Conservation (phyloP, 2,329 filamentous ascomycete species). For the Raffaelea deltoideospora region DNA sequence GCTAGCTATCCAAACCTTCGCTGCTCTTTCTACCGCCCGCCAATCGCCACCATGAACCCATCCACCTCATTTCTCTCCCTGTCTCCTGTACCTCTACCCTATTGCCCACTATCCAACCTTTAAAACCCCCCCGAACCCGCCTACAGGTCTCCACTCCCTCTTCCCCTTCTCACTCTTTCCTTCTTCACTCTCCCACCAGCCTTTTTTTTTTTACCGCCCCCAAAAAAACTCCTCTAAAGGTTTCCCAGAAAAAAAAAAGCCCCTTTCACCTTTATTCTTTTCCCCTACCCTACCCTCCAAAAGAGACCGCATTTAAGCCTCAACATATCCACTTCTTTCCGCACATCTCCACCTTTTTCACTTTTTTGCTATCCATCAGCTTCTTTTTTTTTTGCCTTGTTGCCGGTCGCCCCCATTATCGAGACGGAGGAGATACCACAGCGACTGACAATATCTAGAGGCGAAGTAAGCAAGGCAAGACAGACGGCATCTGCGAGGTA, state of each 20-base stretch:
- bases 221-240: slow-evolving; percentile 3
- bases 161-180: slow-evolving; percentile 7
- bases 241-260: slow-evolving; percentile 5
- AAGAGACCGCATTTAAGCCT: slow-evolving; percentile 11
- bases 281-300: slow-evolving; percentile 10
- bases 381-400: no score
- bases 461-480: no score
- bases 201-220: slow-evolving; percentile 3
- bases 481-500: no score
- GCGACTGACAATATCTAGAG: no score
- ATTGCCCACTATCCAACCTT: slow-evolving; percentile 1
- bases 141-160: slow-evolving; percentile 14
- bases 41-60: no score
- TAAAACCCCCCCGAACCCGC: no score
- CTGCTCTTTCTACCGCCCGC: no score
- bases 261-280: slow-evolving; percentile 8
- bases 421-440: no score
- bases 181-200: slow-evolving; percentile 9
- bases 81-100: background rate
- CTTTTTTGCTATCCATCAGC: no score
- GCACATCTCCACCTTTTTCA: slow-evolving; percentile 9
- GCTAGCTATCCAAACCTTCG: no score
- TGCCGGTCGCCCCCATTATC: no score
- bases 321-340: slow-evolving; percentile 9
- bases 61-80: slow-evolving; percentile 1